Evolutionary conservation across 2,329 filamentous ascomycete species (phyloP).

Genomic region (Albophoma yamanashiensis): DNA sequence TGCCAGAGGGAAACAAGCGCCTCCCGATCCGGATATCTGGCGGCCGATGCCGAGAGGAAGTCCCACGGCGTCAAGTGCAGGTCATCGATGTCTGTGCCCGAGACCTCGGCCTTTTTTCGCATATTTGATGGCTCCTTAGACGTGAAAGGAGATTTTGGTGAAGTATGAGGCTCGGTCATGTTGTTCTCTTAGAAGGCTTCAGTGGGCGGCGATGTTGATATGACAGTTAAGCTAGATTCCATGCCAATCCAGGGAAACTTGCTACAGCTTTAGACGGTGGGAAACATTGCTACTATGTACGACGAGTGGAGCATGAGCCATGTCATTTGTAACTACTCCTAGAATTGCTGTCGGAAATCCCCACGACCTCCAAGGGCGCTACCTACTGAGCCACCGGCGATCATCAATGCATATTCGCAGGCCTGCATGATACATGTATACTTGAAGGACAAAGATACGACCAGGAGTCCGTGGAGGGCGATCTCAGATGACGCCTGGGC

Average conservation of each 20-base stretch:
- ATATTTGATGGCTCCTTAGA: neutral
- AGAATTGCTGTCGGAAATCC: neutral
- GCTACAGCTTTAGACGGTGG: neutral
- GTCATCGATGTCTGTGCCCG: slow-evolving; percentile 14
- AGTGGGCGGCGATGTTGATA: neutral
- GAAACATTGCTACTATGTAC: neutral
- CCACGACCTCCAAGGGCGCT: neutral
- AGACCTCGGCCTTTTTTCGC: slow-evolving; percentile 14
- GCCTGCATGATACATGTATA: neutral
- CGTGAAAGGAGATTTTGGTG: neutral
- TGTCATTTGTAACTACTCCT: neutral
- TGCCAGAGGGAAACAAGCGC: slow-evolving; percentile 26
- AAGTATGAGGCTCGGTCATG: neutral
- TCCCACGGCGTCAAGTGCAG: slow-evolving; percentile 22
- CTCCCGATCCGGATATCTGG: slow-evolving; percentile 17
- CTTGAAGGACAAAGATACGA: neutral
- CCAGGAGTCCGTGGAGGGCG: neutral
- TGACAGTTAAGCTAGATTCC: neutral
- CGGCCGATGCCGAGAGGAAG: slow-evolving; percentile 16
- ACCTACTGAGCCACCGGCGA: neutral
- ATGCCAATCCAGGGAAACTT: neutral
- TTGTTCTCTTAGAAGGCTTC: too few species aligned
- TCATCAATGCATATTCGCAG: too few species aligned
- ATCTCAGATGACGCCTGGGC: neutral
- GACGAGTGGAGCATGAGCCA: neutral